Evolutionary conservation across 306 rosid genomes (phyloP).

Genomic region (Trifolium repens): DNA sequence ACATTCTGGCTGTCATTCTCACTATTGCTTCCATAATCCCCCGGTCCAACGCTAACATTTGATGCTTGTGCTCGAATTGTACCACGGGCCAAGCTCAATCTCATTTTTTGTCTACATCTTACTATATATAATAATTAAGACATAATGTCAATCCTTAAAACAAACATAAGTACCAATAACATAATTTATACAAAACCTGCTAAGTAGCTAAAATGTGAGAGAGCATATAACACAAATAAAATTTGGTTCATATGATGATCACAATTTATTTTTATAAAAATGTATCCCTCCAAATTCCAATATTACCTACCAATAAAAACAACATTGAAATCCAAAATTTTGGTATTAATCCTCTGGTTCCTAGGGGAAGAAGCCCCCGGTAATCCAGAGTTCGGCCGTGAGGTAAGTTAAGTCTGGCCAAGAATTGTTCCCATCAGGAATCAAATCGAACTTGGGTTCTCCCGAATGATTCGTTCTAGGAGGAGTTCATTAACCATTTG

Average conservation of each 20-base stretch:
- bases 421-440: too few species aligned
- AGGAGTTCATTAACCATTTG: too few species aligned
- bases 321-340: conserved; percentile 17
- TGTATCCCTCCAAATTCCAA: neutral
- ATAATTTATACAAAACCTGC: conserved; percentile 3
- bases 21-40: conserved; percentile 62
- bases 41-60: conserved; percentile 71
- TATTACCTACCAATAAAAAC: conserved; percentile 8
- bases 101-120: conserved; percentile 57
- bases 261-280: neutral
- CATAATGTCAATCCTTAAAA: conserved; percentile 39
- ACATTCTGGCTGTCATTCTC: conserved; percentile 54
- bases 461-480: too few species aligned
- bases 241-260: neutral
- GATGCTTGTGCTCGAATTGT: conserved; percentile 71
- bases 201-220: conserved; percentile 12
- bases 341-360: neutral
- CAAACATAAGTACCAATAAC: conserved; percentile 3
- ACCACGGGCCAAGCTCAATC: conserved; percentile 46
- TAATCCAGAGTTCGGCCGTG: too few species aligned
- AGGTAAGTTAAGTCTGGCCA: too few species aligned
- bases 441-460: too few species aligned
- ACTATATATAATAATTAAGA: conserved; percentile 61
- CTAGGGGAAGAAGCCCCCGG: too few species aligned
- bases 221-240: conserved; percentile 10